A percentile compares a stretch with the other conserved stretches of the same genome.
These are phyloP conservation scores for Tylopilus sp. DNA, from an alignment of 768 basidiomycete genomes.

Conservation along the genomic window DNA sequence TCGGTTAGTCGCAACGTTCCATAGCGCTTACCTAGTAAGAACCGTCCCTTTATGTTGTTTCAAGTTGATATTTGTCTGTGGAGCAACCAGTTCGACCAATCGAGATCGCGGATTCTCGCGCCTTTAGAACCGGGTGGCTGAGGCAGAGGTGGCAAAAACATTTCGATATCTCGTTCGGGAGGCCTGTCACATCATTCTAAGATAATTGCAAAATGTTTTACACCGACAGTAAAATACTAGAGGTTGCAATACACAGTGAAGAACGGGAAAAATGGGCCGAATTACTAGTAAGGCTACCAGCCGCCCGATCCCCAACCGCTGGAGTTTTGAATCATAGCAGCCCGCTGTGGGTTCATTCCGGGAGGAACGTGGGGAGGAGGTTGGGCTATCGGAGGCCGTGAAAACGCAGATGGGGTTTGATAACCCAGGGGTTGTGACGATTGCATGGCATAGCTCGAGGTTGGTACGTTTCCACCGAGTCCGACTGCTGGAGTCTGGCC, in stretches of 20 bases:
- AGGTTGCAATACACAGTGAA: constrained; percentile 11
- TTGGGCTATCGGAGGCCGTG: constrained; percentile 41
- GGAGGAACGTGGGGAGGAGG: constrained; percentile 47
- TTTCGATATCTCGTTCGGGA: too few species aligned
- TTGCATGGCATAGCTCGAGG: constrained; percentile 28
- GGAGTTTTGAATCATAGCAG: constrained; percentile 58
- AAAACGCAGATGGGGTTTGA: constrained; percentile 35
- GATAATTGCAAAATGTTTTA: constrained; percentile 27
- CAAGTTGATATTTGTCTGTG: too few species aligned
- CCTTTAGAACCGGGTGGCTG: too few species aligned
- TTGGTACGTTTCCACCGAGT: constrained; percentile 26
- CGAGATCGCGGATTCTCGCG: not conserved
- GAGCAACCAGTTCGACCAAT: not conserved
- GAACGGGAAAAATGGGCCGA: constrained; percentile 15
- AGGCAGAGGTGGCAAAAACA: too few species aligned
- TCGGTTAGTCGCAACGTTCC: too few species aligned
- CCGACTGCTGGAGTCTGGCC: constrained; percentile 36
- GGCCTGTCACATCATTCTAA: constrained; percentile 20
- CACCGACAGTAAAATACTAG: constrained; percentile 24
- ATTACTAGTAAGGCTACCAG: constrained; percentile 28
- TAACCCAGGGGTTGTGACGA: constrained; percentile 40
- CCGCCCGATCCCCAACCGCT: constrained; percentile 36
- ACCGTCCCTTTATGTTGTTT: too few species aligned
- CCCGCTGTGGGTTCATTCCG: constrained; percentile 65
- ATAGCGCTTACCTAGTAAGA: too few species aligned